Percentiles rank a stretch among this genome's conserved stretches.
Conservation (phyloP, 495 filamentous ascomycete genomes). For the Gamarada debralockiae region DNA sequence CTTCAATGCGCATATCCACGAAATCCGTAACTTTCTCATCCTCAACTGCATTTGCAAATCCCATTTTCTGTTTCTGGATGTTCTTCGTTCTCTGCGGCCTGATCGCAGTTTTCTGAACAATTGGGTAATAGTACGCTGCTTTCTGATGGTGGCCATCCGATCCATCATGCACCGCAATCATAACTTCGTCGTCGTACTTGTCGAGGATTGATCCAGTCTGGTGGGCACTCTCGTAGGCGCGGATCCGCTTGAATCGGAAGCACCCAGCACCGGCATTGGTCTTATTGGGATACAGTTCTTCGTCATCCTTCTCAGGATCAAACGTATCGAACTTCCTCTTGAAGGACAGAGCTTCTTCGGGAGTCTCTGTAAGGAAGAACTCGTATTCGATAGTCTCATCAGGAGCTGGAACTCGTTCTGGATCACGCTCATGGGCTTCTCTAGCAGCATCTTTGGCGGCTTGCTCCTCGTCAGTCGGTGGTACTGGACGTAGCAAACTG, state of each 20-base stretch:
- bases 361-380: conserved; percentile 65
- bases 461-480: conserved; percentile 46
- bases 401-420: conserved; percentile 55
- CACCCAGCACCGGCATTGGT: conserved; percentile 39
- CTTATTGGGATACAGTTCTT: conserved; percentile 59
- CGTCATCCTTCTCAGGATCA: conserved; percentile 64
- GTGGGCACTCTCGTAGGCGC: conserved; percentile 77
- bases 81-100: conserved; percentile 53
- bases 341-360: conserved; percentile 54
- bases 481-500: conserved; percentile 68
- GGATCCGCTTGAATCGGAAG: conserved; percentile 73
- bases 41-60: conserved; percentile 5
- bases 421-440: conserved; percentile 60
- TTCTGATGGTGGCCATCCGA: conserved; percentile 47
- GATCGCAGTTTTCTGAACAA: conserved; percentile 61
- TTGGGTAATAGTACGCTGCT: conserved; percentile 88
- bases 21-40: conserved; percentile 17
- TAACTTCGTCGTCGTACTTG: conserved; percentile 54
- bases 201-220: conserved; percentile 65
- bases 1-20: conserved; percentile 20
- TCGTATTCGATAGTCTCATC: conserved; percentile 72
- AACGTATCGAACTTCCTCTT: conserved; percentile 68
- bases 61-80: conserved; percentile 31
- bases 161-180: conserved; percentile 45
- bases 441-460: conserved; percentile 44